Evolutionary conservation across 1,139 yeast genomes (phyloP), one percentile per base, ranked within the genome.

Genomic region (Nakaseomyces nivariensis): DNA sequence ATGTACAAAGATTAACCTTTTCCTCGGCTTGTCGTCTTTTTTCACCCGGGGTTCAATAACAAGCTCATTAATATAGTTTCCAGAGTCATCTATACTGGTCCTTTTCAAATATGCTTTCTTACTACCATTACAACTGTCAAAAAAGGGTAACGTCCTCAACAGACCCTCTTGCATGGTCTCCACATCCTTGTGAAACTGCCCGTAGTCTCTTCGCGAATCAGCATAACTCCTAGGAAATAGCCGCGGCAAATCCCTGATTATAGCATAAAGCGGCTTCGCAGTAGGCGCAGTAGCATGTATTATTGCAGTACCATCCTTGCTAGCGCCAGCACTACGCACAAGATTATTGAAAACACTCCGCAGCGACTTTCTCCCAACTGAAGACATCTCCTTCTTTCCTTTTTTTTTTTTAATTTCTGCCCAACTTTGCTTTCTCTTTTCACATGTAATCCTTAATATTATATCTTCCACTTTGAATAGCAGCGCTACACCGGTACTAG

Each of bases 1-100:
- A 65, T 85, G 94, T 5, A 84, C 69, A 67, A 85, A 69, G 0
- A 85, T 74, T 38, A 84, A 66, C 66, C 84, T 90, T 52, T 34
- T 50, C 13, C 26, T n/a, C 5, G 45, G 24, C 24, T 44, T 31
- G 29, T 29, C 9, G 3, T 29, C 9, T 9, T 29, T 29, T 3
- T 29, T 29, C 31, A 6, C 31, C 9, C 67, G 67, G 8, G 86
- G 83, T 49, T 73, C 70, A 4, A 82, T 78, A 49, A 75, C 77
- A 60, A 81, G 78, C 62, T 83, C 90, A 58, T 83, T 83, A 44
- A 84, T 81, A 53, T 67, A 75, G 47, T 78, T 70, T 1, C 70
- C 70, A 1, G 66, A 53, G 7, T 66, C 65, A 42, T 76, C 78
- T 3, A 81, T 67, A 17, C 64, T 61, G 1, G 72, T 66, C 47